These are phyloP conservation scores for Tricholoma saponaceum DNA, from an alignment of 768 basidiomycete genomes.

Conservation along the genomic window DNA sequence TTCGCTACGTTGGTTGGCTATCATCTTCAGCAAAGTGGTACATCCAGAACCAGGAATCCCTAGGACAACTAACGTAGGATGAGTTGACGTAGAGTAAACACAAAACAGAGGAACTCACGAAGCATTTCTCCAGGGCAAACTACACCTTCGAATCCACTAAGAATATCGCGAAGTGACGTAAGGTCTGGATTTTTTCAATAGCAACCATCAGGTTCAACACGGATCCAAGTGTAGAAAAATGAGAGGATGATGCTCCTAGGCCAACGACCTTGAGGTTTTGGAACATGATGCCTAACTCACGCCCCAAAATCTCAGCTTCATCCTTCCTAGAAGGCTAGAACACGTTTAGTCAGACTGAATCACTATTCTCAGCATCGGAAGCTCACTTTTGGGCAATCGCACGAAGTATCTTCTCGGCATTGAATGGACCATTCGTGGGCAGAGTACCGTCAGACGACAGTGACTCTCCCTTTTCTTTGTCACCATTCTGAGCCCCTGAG, in stretches of 20 bases:
- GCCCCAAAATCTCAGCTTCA: no score
- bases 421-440: constrained; percentile 21
- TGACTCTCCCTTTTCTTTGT: background rate
- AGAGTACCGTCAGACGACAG: constrained; percentile 16
- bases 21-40: constrained; percentile 75
- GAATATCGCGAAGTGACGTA: constrained; percentile 54
- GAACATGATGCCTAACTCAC: constrained; percentile 23
- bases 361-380: background rate
- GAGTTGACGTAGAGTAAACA: background rate
- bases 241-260: no score
- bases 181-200: constrained; percentile 6
- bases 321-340: no score
- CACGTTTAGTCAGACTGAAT: background rate
- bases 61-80: constrained; percentile 58
- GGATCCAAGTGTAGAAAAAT: no score
- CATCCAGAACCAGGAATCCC: constrained; percentile 86
- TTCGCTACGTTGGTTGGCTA: no score
- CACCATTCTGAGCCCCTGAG: background rate
- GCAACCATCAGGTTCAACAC: no score
- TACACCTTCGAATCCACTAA: no score
- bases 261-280: no score
- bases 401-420: constrained; percentile 32
- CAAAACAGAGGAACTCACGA: constrained; percentile 43
- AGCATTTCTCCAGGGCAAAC: constrained; percentile 70
- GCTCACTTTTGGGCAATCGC: constrained; percentile 28